phyloP scores from a whole-genome alignment of 78 protist species.

The Dictyostelium purpureum region DNA sequence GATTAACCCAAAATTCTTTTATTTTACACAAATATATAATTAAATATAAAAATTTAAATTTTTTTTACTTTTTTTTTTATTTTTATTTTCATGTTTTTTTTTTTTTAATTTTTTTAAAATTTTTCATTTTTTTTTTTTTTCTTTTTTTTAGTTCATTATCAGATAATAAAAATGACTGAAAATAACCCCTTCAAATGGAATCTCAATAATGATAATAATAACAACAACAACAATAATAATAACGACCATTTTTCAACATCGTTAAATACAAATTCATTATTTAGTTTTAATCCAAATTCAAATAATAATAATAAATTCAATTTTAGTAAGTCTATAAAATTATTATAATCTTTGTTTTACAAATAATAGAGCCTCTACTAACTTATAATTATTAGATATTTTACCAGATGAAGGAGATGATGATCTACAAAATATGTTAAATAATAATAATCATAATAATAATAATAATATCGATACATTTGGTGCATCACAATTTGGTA shows the following conservation, averaged over 20 bases:
- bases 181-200: neutral
- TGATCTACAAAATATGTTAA: neutral
- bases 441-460: neutral
- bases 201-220: neutral
- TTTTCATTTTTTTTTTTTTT: too few relatives aligned
- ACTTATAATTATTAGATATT: neutral
- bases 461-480: neutral
- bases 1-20: too few relatives aligned
- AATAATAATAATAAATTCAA: neutral
- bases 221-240: neutral
- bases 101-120: too few relatives aligned
- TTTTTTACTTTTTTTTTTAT: too few relatives aligned
- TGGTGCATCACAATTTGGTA: neutral
- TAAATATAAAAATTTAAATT: too few relatives aligned
- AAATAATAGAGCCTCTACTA: neutral
- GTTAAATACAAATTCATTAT: too few relatives aligned
- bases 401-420: constrained; percentile 39
- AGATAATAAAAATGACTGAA: neutral
- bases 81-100: too few relatives aligned
- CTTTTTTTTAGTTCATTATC: too few relatives aligned
- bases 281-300: neutral
- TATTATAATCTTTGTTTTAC: too few relatives aligned
- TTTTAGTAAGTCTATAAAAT: neutral
- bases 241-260: neutral
- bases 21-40: too few relatives aligned